Percentiles rank a stretch among this genome's conserved stretches.
Evolutionary conservation across 1,284 basidiomycete genomes (phyloP).

Genomic region (Schizophyllum commune): DNA sequence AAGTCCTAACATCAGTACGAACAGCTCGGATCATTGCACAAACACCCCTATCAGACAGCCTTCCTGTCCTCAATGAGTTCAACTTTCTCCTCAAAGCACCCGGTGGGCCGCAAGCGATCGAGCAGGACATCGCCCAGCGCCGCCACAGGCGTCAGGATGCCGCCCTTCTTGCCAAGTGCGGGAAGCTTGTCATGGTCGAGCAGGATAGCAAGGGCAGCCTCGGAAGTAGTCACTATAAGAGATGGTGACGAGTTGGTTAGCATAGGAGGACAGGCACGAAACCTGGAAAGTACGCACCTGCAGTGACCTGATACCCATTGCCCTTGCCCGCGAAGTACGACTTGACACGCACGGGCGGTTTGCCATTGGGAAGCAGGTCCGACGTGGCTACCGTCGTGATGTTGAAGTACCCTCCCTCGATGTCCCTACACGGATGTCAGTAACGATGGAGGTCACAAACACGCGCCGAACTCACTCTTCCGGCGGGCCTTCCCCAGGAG

Average conservation of each 20-base stretch:
- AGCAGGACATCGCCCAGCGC: slow-evolving; percentile 71
- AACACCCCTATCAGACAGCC: neutral
- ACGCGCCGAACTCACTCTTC: slow-evolving; percentile 33
- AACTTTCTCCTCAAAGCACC: slow-evolving; percentile 26
- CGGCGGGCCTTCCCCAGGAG: slow-evolving; percentile 57
- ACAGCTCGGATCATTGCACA: no score
- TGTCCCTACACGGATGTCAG: slow-evolving; percentile 29
- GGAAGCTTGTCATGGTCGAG: slow-evolving; percentile 47
- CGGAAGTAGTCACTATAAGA: slow-evolving; percentile 59
- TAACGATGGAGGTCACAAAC: slow-evolving; percentile 2
- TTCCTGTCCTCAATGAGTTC: neutral
- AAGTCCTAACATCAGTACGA: no score
- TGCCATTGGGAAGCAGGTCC: slow-evolving; percentile 16
- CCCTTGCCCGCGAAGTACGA: slow-evolving; percentile 55
- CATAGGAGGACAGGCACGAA: neutral
- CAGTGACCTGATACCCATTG: slow-evolving; percentile 70
- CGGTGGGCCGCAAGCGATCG: slow-evolving; percentile 51
- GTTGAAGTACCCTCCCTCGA: slow-evolving; percentile 49
- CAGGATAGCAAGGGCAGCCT: slow-evolving; percentile 65
- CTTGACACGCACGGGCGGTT: slow-evolving; percentile 45
- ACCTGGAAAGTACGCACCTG: slow-evolving; percentile 34
- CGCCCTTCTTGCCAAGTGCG: slow-evolving; percentile 51
- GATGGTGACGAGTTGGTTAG: neutral
- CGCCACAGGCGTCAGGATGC: slow-evolving; percentile 71
- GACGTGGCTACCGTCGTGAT: slow-evolving; percentile 52